phyloP scores from a whole-genome alignment of 2,329 filamentous ascomycete genomes.

The Ophiostoma novo-ulmi region DNA sequence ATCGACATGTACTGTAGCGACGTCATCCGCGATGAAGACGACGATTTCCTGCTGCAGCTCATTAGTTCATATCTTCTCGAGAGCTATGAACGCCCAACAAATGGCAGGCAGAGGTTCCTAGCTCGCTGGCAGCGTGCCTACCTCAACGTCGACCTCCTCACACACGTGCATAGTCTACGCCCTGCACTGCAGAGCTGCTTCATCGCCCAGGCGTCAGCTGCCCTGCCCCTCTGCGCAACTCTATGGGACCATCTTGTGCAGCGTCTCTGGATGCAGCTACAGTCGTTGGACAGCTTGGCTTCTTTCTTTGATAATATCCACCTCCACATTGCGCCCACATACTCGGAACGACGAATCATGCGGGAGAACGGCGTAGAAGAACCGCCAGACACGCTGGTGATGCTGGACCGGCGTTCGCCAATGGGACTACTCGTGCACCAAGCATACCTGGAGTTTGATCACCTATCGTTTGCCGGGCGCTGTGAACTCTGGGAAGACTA shows the following conservation, averaged over 20 bases:
- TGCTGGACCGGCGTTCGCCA: conserved; percentile 67
- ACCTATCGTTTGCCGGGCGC: conserved; percentile 73
- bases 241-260: conserved; percentile 74
- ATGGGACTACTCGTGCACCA: conserved; percentile 76
- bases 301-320: conserved; percentile 60
- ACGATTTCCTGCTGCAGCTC: conserved; percentile 40
- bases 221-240: conserved; percentile 34
- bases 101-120: conserved; percentile 25
- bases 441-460: conserved; percentile 70
- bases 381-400: conserved; percentile 49
- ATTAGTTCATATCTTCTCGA: conserved; percentile 46
- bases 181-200: conserved; percentile 25
- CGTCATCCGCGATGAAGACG: conserved; percentile 40
- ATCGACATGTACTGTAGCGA: conserved; percentile 75
- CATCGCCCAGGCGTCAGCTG: conserved; percentile 48
- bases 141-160: conserved; percentile 47
- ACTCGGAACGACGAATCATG: conserved; percentile 54
- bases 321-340: conserved; percentile 55
- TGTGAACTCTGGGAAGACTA: conserved; percentile 77
- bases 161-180: conserved; percentile 30
- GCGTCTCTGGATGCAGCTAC: conserved; percentile 70
- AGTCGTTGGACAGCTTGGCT: conserved; percentile 76
- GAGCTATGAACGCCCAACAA: conserved; percentile 34
- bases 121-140: conserved; percentile 47
- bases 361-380: conserved; percentile 46